Evolutionary conservation across 495 filamentous ascomycete species (phyloP).

Genomic region (Aspergillus bridgeri): DNA sequence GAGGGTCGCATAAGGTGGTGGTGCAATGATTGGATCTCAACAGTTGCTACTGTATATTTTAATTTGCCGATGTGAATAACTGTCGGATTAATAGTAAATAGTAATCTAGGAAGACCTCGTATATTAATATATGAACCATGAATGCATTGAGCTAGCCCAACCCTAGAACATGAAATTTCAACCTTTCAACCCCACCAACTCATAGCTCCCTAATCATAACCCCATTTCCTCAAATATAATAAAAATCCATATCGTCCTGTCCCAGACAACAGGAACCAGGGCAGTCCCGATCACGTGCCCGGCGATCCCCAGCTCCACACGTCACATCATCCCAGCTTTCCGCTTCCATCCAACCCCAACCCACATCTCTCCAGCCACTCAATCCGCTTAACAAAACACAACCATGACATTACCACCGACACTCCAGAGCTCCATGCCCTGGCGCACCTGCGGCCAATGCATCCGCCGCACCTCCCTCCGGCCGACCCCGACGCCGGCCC

Average conservation of each 20-base stretch:
- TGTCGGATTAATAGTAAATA: no score
- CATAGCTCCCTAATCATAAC: neutral
- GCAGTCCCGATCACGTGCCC: slow-evolving; percentile 6
- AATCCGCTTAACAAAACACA: slow-evolving; percentile 8
- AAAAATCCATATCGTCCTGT: no score
- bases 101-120: no score
- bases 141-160: no score
- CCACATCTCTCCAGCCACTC: slow-evolving; percentile 1
- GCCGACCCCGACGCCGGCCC: slow-evolving; percentile 4
- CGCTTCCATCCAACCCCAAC: neutral
- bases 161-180: no score
- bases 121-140: no score
- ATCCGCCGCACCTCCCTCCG: slow-evolving; percentile 26
- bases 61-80: no score
- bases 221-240: neutral
- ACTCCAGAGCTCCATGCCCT: slow-evolving; percentile 24
- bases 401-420: slow-evolving; percentile 23
- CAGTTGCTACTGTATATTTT: neutral
- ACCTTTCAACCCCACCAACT: no score
- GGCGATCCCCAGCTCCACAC: neutral
- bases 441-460: slow-evolving; percentile 33
- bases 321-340: neutral
- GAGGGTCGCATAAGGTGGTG: slow-evolving; percentile 29
- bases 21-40: slow-evolving; percentile 12
- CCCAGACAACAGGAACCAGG: neutral